phyloP scores from a whole-genome alignment of 2,329 filamentous ascomycete species.

The Cadophora sp. region DNA sequence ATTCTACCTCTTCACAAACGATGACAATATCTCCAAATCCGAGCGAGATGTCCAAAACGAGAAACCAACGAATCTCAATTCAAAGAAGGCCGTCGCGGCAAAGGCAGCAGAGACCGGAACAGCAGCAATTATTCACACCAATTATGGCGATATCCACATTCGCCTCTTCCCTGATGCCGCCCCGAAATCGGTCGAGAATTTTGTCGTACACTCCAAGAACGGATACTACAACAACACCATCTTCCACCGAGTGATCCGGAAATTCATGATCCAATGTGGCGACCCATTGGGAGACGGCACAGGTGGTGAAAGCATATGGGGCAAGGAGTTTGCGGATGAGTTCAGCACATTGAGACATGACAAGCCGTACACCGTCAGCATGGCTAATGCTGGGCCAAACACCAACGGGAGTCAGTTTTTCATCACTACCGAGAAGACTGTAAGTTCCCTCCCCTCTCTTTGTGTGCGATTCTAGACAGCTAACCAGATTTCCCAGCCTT shows the following conservation, averaged over 20 bases:
- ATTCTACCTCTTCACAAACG: constrained; percentile 98
- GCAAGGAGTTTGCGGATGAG: constrained; percentile 90
- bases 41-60: constrained; percentile 94
- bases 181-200: constrained; percentile 96
- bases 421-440: constrained; percentile 95
- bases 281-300: constrained; percentile 90
- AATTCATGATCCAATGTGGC: constrained; percentile 96
- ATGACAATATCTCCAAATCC: constrained; percentile 81
- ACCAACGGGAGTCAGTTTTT: constrained; percentile 98
- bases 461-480: constrained; percentile 4
- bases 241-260: constrained; percentile 95
- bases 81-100: constrained; percentile 59
- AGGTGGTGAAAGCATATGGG: constrained; percentile 91
- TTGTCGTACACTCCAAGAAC: constrained; percentile 86
- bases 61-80: constrained; percentile 73
- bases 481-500: constrained; percentile 61
- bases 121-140: constrained; percentile 88
- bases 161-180: constrained; percentile 92
- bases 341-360: constrained; percentile 92
- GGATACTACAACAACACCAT: constrained; percentile 98
- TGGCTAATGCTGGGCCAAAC: constrained; percentile 96
- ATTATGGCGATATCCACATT: constrained; percentile 90
- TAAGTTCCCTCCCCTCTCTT: constrained; percentile 52
- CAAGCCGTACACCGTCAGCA: constrained; percentile 94
- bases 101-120: constrained; percentile 77